Evolutionary conservation across 768 basidiomycete species (phyloP).

Genomic region (Pleurotus cornucopiae): DNA sequence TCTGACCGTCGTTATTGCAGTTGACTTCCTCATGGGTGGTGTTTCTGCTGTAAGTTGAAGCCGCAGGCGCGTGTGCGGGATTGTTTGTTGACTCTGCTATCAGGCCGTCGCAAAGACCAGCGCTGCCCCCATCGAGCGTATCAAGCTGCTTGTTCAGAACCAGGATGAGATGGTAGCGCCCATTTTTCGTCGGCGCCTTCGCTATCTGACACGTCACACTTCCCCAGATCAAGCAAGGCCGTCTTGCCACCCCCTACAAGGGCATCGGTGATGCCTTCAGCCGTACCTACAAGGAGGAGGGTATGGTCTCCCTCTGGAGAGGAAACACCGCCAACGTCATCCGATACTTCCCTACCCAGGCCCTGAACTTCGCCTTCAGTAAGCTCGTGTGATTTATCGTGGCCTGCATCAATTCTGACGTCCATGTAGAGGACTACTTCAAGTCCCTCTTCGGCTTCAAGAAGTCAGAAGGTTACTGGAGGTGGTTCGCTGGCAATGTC

Average conservation of each 20-base stretch:
- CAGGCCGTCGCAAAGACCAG: slow-evolving; percentile 98
- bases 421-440: slow-evolving; percentile 86
- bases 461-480: slow-evolving; percentile 97
- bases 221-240: slow-evolving; percentile 95
- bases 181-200: slow-evolving; percentile 4
- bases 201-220: slow-evolving; percentile 29
- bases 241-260: slow-evolving; percentile 94
- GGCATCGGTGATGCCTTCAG: slow-evolving; percentile 88
- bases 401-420: not conserved
- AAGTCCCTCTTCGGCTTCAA: slow-evolving; percentile 99
- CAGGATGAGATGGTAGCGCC: slow-evolving; percentile 97
- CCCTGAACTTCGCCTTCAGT: slow-evolving; percentile 99
- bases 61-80: not conserved
- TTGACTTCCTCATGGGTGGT: slow-evolving; percentile 96
- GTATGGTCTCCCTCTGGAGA: slow-evolving; percentile 93
- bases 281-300: slow-evolving; percentile 94
- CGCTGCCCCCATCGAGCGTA: slow-evolving; percentile 99
- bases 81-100: slow-evolving; percentile 11
- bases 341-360: slow-evolving; percentile 99
- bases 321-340: slow-evolving; percentile 99
- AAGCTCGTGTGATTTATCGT: slow-evolving; percentile 28
- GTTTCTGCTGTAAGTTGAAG: slow-evolving; percentile 71
- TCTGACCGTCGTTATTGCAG: slow-evolving; percentile 35
- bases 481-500: slow-evolving; percentile 97
- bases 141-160: slow-evolving; percentile 97